Conservation (phyloP, 2,329 filamentous ascomycete genomes). For the Colletotrichum plurivorum region DNA sequence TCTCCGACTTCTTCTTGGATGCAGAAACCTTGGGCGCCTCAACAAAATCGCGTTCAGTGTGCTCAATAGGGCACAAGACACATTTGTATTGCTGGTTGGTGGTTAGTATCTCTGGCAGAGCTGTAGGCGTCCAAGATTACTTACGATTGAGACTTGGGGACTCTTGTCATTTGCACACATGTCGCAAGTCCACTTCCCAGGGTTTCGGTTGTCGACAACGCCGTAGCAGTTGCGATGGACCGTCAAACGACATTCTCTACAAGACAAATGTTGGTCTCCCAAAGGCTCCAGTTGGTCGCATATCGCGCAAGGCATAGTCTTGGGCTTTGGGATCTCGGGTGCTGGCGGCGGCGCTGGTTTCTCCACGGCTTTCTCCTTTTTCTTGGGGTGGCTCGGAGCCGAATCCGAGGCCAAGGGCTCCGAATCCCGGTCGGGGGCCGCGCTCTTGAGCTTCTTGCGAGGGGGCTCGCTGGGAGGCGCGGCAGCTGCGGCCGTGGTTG, state of each 20-base stretch:
- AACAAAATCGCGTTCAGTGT: constrained; percentile 86
- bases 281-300: constrained; percentile 82
- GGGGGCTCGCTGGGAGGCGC: constrained; percentile 65
- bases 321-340: constrained; percentile 85
- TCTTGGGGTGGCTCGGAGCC: constrained; percentile 59
- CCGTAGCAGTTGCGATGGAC: constrained; percentile 96
- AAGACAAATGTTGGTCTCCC: constrained; percentile 81
- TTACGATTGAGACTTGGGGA: constrained; percentile 90
- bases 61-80: constrained; percentile 87
- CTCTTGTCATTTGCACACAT: constrained; percentile 96
- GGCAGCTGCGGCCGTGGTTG: constrained; percentile 48
- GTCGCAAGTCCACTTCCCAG: constrained; percentile 92
- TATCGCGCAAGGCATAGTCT: constrained; percentile 85
- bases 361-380: constrained; percentile 72
- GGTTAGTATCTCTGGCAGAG: background rate
- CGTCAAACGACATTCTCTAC: constrained; percentile 89
- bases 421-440: constrained; percentile 63
- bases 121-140: constrained; percentile 47
- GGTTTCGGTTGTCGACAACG: constrained; percentile 77
- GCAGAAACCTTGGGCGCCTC: constrained; percentile 83
- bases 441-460: constrained; percentile 75
- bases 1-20: constrained; percentile 91
- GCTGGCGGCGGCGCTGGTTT: constrained; percentile 75
- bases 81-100: constrained; percentile 84
- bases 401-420: constrained; percentile 63